Conservation (phyloP, 164 flowering plant genomes). For the Magnolia officinalis region DNA sequence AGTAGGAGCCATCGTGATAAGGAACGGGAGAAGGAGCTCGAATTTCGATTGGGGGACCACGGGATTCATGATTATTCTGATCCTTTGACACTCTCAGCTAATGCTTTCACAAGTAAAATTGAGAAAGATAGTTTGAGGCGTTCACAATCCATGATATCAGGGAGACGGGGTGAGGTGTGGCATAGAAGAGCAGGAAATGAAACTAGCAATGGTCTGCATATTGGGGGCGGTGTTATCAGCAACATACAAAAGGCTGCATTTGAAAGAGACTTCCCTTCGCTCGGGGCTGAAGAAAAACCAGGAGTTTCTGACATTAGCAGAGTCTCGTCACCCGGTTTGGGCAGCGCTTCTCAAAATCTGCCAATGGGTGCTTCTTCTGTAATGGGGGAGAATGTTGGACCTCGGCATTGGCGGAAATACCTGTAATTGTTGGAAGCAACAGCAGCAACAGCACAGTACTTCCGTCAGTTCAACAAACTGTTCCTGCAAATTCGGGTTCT, state of each 20-base stretch:
- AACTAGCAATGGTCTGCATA: slow-evolving; percentile 25
- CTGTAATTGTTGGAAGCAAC: slow-evolving; percentile 44
- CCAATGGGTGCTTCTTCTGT: slow-evolving; percentile 51
- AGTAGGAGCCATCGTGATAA: slow-evolving; percentile 58
- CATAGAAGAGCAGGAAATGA: slow-evolving; percentile 31
- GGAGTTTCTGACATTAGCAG: slow-evolving; percentile 50
- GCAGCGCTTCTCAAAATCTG: slow-evolving; percentile 50
- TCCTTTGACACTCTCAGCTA: slow-evolving; percentile 19
- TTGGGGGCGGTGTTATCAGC: slow-evolving; percentile 24
- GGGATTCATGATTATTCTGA: slow-evolving; percentile 37
- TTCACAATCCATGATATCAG: slow-evolving; percentile 57
- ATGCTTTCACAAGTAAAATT: slow-evolving; percentile 23
- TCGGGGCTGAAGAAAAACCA: slow-evolving; percentile 66
- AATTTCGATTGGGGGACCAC: slow-evolving; percentile 21
- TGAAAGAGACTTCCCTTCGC: slow-evolving; percentile 64
- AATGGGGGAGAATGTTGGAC: slow-evolving; percentile 80
- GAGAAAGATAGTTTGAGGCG: slow-evolving; percentile 54
- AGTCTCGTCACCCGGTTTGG: slow-evolving; percentile 69
- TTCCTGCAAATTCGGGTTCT: slow-evolving; percentile 23
- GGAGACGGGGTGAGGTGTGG: slow-evolving; percentile 48
- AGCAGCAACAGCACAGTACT: slow-evolving; percentile 30
- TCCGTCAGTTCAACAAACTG: slow-evolving; percentile 37
- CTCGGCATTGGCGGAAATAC: slow-evolving; percentile 83
- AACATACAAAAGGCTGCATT: slow-evolving; percentile 46
- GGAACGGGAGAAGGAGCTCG: slow-evolving; percentile 36